These are phyloP conservation scores for Capillidium heterosporum DNA, from an alignment of 371 early-diverging fungal genomes.

Conservation along the genomic window DNA sequence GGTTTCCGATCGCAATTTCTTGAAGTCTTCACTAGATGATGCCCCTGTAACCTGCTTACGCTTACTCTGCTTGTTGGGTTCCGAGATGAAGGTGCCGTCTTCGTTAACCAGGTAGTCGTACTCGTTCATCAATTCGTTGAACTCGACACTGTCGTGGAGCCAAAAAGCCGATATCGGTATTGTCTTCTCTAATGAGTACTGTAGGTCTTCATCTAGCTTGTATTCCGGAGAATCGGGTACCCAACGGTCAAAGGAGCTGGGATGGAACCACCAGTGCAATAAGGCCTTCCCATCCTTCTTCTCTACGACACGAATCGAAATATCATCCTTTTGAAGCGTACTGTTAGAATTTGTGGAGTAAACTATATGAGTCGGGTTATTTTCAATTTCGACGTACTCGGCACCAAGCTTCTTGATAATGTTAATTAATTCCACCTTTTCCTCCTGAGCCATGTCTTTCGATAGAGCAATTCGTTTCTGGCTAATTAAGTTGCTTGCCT, in stretches of 20 bases:
- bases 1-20: conserved; percentile 6
- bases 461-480: neutral
- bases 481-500: neutral
- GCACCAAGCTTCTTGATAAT: conserved; percentile 13
- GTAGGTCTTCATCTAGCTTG: conserved; percentile 31
- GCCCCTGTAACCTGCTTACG: neutral
- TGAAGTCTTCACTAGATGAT: neutral
- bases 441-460: neutral
- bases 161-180: conserved; percentile 41
- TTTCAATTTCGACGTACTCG: conserved; percentile 15
- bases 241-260: conserved; percentile 72
- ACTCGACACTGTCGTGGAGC: conserved; percentile 49
- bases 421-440: neutral
- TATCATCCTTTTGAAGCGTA: conserved; percentile 22
- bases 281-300: conserved; percentile 40
- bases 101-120: conserved; percentile 40
- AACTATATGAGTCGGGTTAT: conserved; percentile 43
- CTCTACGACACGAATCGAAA: conserved; percentile 56
- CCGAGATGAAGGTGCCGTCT: neutral
- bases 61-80: neutral
- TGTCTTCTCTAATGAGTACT: conserved; percentile 10
- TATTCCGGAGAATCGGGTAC: conserved; percentile 39
- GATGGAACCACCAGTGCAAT: conserved; percentile 70
- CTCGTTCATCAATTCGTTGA: conserved; percentile 62
- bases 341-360: conserved; percentile 11